Base-by-base conservation (phyloP, 768 basidiomycete genomes). In the Amanita phalloides region DNA sequence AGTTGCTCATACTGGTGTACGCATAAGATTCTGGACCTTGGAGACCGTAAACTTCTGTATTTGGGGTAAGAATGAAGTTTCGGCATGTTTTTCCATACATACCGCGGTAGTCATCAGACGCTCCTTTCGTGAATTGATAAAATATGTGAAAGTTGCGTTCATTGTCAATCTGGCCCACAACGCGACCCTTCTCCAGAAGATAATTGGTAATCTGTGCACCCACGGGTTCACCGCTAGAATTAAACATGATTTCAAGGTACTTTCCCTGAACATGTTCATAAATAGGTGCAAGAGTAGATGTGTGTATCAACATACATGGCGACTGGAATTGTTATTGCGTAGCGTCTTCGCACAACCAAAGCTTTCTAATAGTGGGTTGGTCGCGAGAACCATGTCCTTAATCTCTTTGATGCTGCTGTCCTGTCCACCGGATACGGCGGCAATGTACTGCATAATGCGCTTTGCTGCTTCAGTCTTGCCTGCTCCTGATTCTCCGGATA, bases 381-480 rank as follows among this genome's bases (percentile, higher is more conserved):
- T 98, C 8, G 96, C 96, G 45, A 99, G 74, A 14, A 99, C 96
- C 96, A 99, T 99, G 64, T 98, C 94, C 72, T 98, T 97, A 66
- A 98, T 93, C 67, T 95, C 86, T 65, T 96, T 90, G 54, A 98
- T 98, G 58, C 90, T 91, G 61, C 78, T 86, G 61, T 90, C 89
- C 56, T 82, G 81, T 21, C 79, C 87, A 44, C 91, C 90, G 13
- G 91, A 92, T 0, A 98, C 96, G 8, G 90, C 96, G 13, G 96
- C 96, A 59, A 99, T 95, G 63, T 99, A 99, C 66, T 97, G 94
- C 96, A 99, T 99, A 68, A 99, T 98, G 45, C 93, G 82, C 67
- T 98, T 98, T 20, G 96, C 96, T 3, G 96, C 96, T 68, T 98
- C 96, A 3, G 96, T 99, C 75, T 99, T 99, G 47, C 96, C 96